Conservation (phyloP, 1,284 basidiomycete species). For the Naganishia cerealis region DNA sequence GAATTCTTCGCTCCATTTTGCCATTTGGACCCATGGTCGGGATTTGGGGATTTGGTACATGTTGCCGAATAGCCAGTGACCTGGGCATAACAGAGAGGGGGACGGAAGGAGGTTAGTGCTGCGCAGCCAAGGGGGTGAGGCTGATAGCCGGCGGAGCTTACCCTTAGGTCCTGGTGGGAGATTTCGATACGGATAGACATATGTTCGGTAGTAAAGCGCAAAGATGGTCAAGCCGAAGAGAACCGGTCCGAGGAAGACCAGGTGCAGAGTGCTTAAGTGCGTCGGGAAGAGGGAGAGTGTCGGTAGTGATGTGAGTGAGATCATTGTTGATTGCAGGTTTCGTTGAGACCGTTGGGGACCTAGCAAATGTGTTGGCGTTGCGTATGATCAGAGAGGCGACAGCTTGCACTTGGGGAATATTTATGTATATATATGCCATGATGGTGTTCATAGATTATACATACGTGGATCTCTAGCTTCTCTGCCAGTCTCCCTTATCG, state of each 20-base stretch:
- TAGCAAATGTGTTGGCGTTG: background rate
- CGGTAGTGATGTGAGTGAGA: slow-evolving; percentile 9
- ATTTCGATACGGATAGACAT: slow-evolving; percentile 19
- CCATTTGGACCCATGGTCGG: slow-evolving; percentile 40
- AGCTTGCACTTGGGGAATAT: background rate
- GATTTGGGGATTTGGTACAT: slow-evolving; percentile 38
- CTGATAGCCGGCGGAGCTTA: background rate
- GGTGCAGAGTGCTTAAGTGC: slow-evolving; percentile 14
- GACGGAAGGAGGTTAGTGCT: background rate
- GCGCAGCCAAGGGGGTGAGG: background rate
- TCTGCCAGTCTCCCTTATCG: background rate
- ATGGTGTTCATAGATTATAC: background rate
- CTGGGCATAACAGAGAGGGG: slow-evolving; percentile 12
- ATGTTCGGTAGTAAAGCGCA: slow-evolving; percentile 12
- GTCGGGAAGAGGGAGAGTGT: slow-evolving; percentile 13
- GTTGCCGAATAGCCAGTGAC: slow-evolving; percentile 39
- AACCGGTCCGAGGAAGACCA: slow-evolving; percentile 21
- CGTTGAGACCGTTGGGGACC: background rate
- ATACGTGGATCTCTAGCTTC: background rate
- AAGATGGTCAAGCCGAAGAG: slow-evolving; percentile 2
- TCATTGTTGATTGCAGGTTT: background rate
- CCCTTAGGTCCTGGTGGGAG: slow-evolving; percentile 24
- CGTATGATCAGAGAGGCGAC: background rate
- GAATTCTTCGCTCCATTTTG: slow-evolving; percentile 39
- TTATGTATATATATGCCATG: background rate